Evolutionary conservation across 768 basidiomycete genomes (phyloP).

Genomic region (Boletus pseudo-olivaceus): DNA sequence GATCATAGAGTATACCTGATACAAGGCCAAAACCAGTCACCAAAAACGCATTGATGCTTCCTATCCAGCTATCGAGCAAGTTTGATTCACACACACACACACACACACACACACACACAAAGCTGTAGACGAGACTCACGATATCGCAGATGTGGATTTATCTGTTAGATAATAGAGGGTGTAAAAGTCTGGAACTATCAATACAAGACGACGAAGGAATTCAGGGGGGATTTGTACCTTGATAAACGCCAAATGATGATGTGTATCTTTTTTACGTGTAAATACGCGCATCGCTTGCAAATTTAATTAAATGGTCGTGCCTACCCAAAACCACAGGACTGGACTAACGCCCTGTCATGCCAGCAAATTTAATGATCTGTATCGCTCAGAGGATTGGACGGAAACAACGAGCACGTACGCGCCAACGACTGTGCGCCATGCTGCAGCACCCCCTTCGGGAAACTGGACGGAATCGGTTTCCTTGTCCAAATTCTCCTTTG

Average conservation of each 20-base stretch:
- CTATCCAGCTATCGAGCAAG: slow-evolving; percentile 37
- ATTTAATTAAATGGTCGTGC: not conserved
- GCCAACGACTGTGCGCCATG: slow-evolving; percentile 25
- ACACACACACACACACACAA: not conserved
- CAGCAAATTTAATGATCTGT: not conserved
- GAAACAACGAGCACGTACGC: slow-evolving; percentile 10
- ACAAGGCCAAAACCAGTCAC: slow-evolving; percentile 36
- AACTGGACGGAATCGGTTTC: slow-evolving; percentile 8
- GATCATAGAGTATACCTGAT: slow-evolving; percentile 46
- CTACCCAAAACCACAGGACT: slow-evolving; percentile 34
- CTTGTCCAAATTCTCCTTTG: slow-evolving; percentile 1
- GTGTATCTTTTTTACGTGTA: slow-evolving; percentile 27
- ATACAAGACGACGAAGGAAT: not conserved
- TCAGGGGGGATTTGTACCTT: slow-evolving; percentile 22
- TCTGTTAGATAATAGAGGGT: slow-evolving; percentile 34
- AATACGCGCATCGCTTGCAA: not conserved
- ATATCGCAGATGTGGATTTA: slow-evolving; percentile 33
- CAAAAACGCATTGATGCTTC: slow-evolving; percentile 44
- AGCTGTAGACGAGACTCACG: slow-evolving; percentile 24
- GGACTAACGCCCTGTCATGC: slow-evolving; percentile 27
- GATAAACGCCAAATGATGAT: slow-evolving; percentile 39
- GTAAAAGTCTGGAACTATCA: slow-evolving; percentile 35
- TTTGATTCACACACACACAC: not conserved
- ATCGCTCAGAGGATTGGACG: not conserved
- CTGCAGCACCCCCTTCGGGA: slow-evolving; percentile 28